Conservation (phyloP, 805 yeast genomes). For the Zygosaccharomyces gambellarensis region DNA sequence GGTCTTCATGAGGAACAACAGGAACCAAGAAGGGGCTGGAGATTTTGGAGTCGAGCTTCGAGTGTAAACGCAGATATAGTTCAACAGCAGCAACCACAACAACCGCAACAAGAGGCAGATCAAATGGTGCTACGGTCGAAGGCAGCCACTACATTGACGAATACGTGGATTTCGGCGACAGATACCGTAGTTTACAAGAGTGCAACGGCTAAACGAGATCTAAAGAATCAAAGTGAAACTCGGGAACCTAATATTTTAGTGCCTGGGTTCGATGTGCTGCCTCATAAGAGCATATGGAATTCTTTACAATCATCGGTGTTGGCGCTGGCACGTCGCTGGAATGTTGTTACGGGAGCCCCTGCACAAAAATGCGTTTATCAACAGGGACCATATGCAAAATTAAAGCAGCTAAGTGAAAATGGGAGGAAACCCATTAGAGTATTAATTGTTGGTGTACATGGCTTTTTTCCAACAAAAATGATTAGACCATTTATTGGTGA, state of each 20-base stretch:
- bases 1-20: conserved; percentile 2
- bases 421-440: conserved; percentile 46
- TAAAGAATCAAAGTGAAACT: conserved; percentile 14
- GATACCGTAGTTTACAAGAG: conserved; percentile 24
- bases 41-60: conserved; percentile 19
- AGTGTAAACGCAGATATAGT: background rate
- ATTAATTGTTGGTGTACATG: conserved; percentile 89
- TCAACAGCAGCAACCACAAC: conserved; percentile 1
- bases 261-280: conserved; percentile 30
- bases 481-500: conserved; percentile 85
- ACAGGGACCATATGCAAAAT: conserved; percentile 16
- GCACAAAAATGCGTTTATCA: conserved; percentile 11
- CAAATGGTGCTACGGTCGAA: conserved; percentile 5
- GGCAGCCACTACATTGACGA: conserved; percentile 8
- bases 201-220: conserved; percentile 13
- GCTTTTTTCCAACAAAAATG: conserved; percentile 87
- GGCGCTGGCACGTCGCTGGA: conserved; percentile 16
- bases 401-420: conserved; percentile 19
- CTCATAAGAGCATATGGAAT: conserved; percentile 25
- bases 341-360: conserved; percentile 6
- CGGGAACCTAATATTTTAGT: conserved; percentile 29
- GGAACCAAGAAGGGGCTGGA: conserved; percentile 18
- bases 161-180: conserved; percentile 18
- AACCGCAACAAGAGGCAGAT: conserved; percentile 3
- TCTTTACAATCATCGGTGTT: conserved; percentile 17